Evolutionary conservation across 495 filamentous ascomycete species (phyloP).

Genomic region (Letharia columbiana): DNA sequence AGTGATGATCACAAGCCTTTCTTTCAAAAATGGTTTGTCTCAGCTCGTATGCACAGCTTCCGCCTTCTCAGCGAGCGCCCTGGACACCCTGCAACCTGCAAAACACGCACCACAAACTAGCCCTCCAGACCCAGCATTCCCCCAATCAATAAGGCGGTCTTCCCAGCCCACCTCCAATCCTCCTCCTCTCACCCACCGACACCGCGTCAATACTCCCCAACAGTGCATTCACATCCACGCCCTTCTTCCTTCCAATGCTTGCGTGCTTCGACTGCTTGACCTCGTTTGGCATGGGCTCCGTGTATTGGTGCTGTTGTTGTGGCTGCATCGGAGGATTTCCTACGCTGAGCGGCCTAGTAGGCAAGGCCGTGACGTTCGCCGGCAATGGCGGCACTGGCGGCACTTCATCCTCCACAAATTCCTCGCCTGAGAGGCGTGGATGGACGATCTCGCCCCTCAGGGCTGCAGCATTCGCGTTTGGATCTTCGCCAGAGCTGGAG

Average conservation of each 20-base stretch:
- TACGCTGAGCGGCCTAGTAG: conserved; percentile 6
- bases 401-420: conserved; percentile 20
- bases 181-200: conserved; percentile 13
- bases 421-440: conserved; percentile 14
- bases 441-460: conserved; percentile 24
- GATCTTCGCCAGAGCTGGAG: conserved; percentile 29
- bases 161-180: conserved; percentile 7
- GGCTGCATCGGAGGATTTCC: conserved; percentile 4
- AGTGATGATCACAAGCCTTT: neutral
- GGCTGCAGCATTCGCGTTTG: conserved; percentile 25
- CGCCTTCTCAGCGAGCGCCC: neutral
- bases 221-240: conserved; percentile 19
- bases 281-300: neutral
- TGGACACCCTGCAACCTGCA: neutral
- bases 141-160: conserved; percentile 21
- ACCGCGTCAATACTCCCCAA: conserved; percentile 25
- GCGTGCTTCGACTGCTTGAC: conserved; percentile 5
- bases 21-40: neutral
- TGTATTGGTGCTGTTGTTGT: conserved; percentile 1
- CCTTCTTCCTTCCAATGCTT: conserved; percentile 16
- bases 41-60: neutral
- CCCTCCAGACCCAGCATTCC: neutral
- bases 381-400: conserved; percentile 27
- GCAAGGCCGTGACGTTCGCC: conserved; percentile 12
- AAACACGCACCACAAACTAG: neutral